Percentiles rank a stretch among this genome's conserved stretches.
Evolutionary conservation across 2,329 filamentous ascomycete species (phyloP).

Genomic region (Colletotrichum magnum): DNA sequence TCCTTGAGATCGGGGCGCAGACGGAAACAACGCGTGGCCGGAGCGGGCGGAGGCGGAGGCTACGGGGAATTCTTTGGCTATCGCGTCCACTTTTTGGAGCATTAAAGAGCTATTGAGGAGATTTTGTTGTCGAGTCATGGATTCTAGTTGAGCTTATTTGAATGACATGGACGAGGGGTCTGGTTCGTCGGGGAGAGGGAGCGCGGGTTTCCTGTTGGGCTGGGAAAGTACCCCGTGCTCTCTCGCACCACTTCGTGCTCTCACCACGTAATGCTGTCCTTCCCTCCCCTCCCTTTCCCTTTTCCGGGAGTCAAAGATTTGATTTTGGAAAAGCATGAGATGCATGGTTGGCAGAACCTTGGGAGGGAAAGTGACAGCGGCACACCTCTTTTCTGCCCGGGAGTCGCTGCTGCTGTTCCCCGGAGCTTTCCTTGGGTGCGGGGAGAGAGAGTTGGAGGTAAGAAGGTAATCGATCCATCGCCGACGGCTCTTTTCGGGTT

Average conservation of each 20-base stretch:
- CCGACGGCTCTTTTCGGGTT: no score
- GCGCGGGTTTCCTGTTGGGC: background rate
- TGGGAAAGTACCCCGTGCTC: background rate
- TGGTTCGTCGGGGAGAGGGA: background rate
- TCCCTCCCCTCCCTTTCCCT: background rate
- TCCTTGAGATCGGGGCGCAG: no score
- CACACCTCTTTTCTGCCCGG: background rate
- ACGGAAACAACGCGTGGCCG: no score
- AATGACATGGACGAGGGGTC: background rate
- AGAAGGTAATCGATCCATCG: background rate
- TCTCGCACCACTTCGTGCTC: no score
- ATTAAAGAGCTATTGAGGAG: no score
- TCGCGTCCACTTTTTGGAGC: no score
- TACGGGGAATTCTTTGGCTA: no score
- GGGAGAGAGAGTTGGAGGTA: background rate
- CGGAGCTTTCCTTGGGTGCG: no score
- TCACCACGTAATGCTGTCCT: background rate
- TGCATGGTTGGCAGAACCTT: conserved; percentile 23
- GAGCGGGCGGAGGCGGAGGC: no score
- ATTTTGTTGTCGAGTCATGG: background rate
- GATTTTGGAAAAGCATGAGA: conserved; percentile 5
- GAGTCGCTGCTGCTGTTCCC: no score
- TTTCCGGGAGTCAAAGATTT: background rate
- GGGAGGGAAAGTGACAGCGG: background rate
- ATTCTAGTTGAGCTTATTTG: conserved; percentile 6